Percentiles rank a stretch among this genome's conserved stretches.
Conservation (phyloP, 306 rosid genomes). For the Hippophae rhamnoides region DNA sequence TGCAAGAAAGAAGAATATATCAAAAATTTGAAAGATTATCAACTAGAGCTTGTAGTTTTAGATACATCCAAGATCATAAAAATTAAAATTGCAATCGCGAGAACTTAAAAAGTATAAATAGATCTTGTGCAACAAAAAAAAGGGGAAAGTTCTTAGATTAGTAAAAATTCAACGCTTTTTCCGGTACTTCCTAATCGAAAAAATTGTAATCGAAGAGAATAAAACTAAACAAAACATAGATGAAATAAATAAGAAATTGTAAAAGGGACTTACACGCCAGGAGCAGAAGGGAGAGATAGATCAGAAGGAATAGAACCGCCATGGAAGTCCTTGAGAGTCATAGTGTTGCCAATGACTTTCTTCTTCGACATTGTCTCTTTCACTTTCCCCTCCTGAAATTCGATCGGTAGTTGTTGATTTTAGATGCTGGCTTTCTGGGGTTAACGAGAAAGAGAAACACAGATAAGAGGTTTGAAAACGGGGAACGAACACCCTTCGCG, state of each 20-base stretch:
- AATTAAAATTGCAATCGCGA: not conserved
- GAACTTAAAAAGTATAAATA: not conserved
- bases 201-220: not conserved
- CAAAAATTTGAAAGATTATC: not conserved
- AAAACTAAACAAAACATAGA: not conserved
- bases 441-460: no score
- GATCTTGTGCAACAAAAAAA: not conserved
- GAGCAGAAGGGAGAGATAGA: constrained; percentile 97
- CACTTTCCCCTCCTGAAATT: constrained; percentile 16
- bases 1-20: constrained; percentile 5
- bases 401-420: not conserved
- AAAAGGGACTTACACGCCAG: constrained; percentile 73
- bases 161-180: not conserved
- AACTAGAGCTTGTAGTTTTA: constrained; percentile 13
- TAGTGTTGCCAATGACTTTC: constrained; percentile 78
- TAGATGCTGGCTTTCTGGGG: no score
- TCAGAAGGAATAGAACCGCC: constrained; percentile 95
- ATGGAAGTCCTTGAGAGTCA: constrained; percentile 97
- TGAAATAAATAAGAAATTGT: not conserved
- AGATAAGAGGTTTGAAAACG: no score
- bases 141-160: not conserved
- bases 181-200: not conserved
- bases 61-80: constrained; percentile 19
- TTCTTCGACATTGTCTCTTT: constrained; percentile 81
- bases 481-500: no score